Evolutionary conservation across 495 filamentous ascomycete species (phyloP), one percentile per base, ranked within the genome.

Genomic region (Staphylotrichum longicolle): DNA sequence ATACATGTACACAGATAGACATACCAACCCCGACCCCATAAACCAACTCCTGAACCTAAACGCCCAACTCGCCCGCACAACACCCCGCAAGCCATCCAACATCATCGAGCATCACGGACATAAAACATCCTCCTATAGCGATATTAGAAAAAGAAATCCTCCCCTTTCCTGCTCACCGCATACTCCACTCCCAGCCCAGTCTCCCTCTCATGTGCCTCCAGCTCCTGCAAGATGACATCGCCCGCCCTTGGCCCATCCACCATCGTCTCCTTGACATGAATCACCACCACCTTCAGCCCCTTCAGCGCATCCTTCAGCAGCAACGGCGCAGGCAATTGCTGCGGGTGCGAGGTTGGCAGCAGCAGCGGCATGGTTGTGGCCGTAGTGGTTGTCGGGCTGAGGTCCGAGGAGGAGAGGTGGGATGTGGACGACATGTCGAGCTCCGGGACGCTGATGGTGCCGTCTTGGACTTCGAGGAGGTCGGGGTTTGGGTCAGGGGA

Each of bases 211-310:
- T 87, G 82, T 46, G 79, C 78, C 55, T 72, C 61, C 51, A 97
- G 73, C 65, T 96, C 81, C 57, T 70, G 60, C n/a, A 93, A 65
- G 10, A 98, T 94, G 4, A 65, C 81, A 30, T 88, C 83, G 0
- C 80, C 78, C 0, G 87, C 82, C 47, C 77, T 68, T 11, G 83
- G 82, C 14, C 85, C 89, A 62, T 83, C 84, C 47, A 79, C 76
- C 33, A 93, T 75, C 58, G 83, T 86, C 53, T 94, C 91, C 68
- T 93, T 93, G 63, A 92, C 82, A 75, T 94, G 82, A 35, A 93
- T 95, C 44, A 94, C 82, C 46, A 92, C 88, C 11, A 96, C 77
- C 54, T 79, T 82, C 3, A 87, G 64, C 1, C 83, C 84, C 33
- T 70, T 66, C 2, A 86, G 75, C 12, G 52, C 45, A 8, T 53